Base-by-base conservation (phyloP, 1,284 basidiomycete genomes). In the Malassezia sp. region DNA sequence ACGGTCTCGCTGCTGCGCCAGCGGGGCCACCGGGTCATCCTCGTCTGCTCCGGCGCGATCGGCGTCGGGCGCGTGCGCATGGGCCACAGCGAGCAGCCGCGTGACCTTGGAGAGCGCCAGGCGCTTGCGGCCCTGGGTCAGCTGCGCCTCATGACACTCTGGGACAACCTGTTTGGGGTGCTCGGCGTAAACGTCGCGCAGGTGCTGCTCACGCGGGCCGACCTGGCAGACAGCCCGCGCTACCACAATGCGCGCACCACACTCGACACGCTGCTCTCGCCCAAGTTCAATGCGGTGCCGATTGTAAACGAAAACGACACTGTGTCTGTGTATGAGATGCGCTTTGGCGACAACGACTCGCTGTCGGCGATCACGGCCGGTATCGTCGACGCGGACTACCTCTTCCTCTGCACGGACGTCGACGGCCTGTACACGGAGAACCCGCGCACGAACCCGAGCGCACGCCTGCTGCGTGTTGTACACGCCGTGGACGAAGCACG, bases 321-420 rank as follows among this genome's bases (percentile, higher is more conserved):
- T 3, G 67, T 70, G 12, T 61, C 59, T 2, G 59, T 65, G 15
- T 61, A 59, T 2, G 91, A 99, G 81, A 93, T 97, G 59, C 91
- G 91, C 82, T 99, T 97, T 64, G 91, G 93, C 40, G 93, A 97
- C 74, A 97, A 97, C 68, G 93, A 99, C 70, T 96, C 91, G 0
- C 75, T 99, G 15, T 95, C 89, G 22, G 91, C 91, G 17, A 90
- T 97, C 60, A 89, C 91, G 1, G 85, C 89, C 1, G 86, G 86
- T 4, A 90, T 99, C 81, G 82, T 96, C 20, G 87, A 95, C 59
- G 91, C 91, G 12, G 90, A 97, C 71, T 97, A 89, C 68, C 79
- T 97, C 10, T 95, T 96, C 72, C 78, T 97, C 6, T 76, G 96
- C 39, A 99, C 93, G 1, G 93, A 99, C 61, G 93, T 99, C 5